A percentile compares a stretch with the other conserved stretches of the same genome.
These are phyloP conservation scores for Amanita rimosa DNA, from an alignment of 768 basidiomycete genomes.

Conservation along the genomic window DNA sequence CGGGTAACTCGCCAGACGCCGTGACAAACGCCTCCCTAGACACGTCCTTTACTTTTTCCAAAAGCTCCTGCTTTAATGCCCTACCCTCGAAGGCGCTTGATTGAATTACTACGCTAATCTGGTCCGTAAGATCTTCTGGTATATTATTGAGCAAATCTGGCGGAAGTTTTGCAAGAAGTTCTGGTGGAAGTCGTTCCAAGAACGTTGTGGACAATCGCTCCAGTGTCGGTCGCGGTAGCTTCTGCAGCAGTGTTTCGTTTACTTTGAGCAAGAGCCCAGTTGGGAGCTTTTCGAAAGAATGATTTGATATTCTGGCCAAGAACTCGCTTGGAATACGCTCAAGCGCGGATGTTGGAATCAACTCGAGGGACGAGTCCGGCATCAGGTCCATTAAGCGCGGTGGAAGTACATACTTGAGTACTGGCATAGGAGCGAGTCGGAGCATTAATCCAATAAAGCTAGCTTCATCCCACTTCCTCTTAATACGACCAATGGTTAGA, in stretches of 20 bases:
- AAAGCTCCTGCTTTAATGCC: neutral
- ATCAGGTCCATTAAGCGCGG: neutral
- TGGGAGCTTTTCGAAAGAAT: neutral
- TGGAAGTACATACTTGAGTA: neutral
- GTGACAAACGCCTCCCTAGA: neutral
- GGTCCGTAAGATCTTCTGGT: neutral
- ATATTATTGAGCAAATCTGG: too few species aligned
- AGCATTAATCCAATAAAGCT: neutral
- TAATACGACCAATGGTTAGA: neutral
- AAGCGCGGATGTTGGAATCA: neutral
- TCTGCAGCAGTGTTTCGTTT: neutral
- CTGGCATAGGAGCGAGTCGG: neutral
- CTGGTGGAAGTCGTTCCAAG: neutral
- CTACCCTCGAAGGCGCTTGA: neutral
- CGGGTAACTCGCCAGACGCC: neutral
- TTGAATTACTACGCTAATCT: too few species aligned
- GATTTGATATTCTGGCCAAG: neutral
- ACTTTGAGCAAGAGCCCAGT: neutral
- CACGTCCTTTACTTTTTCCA: neutral
- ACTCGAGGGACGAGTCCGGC: neutral
- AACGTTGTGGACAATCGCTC: neutral
- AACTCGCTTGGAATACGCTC: neutral
- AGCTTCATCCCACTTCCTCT: neutral
- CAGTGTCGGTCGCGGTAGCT: neutral
- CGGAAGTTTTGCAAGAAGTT: neutral